Base-by-base conservation (phyloP, 2,329 filamentous ascomycete genomes). In the Harringtonia aguacate region DNA sequence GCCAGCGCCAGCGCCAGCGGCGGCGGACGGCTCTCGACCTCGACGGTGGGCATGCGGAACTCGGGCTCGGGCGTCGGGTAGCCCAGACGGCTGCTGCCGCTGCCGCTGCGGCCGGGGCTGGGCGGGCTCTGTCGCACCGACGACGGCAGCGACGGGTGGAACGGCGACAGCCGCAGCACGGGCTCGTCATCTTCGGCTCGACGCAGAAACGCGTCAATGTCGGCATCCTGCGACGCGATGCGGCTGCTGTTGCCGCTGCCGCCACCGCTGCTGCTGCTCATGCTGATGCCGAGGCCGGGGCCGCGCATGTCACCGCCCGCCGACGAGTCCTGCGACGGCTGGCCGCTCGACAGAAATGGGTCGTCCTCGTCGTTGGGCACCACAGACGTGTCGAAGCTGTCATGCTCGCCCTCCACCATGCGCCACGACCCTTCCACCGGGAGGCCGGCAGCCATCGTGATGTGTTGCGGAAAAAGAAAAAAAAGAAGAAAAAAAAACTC, bases 361-460 rank as follows among this genome's bases (percentile, higher is more conserved):
- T 64, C 58, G 22, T 43, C 41, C 39, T 67, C 61, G 36, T 69
- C 67, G 27, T 69, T 56, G 29, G 69, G 66, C 15, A 76, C 58
- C 43, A 76, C 63, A 10, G 69, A 68, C 7, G 73, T 75, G 51
- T 76, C 74, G 55, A 78, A 78, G 53, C 72, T 77, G 54, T 78
- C 74, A 56, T 77, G 69, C 45, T 77, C 74, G 54, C 67, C 73
- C 46, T 79, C 75, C 13, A 79, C 73, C 61, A 79, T 67, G 52
- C 75, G 74, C 75, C 75, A 79, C 18, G 74, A 78, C 50, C 69
- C 68, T 49, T 74, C 71, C 35, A 75, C 63, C 30, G 67, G 66
- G 15, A 68, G 54, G 20, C 56, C 53, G 4, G 39, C 36, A 9
- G 40, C 33, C 46, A 49, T 51, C 30, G 20, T 29, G 24, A n/a